These are phyloP conservation scores for Citrus maxima DNA, from an alignment of 345 rosid species.

Conservation along the genomic window DNA sequence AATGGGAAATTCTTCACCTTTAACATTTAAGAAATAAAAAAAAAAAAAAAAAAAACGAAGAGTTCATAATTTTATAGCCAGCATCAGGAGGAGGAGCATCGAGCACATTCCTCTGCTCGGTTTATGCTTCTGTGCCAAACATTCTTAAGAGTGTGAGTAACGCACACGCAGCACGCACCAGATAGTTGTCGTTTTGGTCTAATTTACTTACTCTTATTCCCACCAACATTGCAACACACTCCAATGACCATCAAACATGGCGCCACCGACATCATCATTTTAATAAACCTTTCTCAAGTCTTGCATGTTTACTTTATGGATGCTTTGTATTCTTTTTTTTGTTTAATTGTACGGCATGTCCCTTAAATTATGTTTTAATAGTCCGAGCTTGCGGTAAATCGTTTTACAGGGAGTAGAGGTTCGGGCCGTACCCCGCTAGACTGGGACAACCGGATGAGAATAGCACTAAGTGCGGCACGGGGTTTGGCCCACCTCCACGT, in stretches of 20 bases:
- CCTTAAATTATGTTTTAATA: background rate
- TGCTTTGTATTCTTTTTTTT: background rate
- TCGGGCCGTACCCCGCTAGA: conserved; percentile 88
- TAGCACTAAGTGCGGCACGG: conserved; percentile 68
- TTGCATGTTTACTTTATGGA: background rate
- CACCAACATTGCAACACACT: conserved; percentile 2
- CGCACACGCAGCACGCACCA: conserved; percentile 9
- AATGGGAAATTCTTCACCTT: background rate
- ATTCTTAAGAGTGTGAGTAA: conserved; percentile 34
- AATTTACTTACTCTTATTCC: conserved; percentile 11
- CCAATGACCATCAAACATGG: conserved; percentile 9
- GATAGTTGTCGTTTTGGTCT: background rate
- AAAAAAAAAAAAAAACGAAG: background rate
- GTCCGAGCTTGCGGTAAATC: conserved; percentile 3
- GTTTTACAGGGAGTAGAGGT: conserved; percentile 74
- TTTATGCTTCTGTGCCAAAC: conserved; percentile 18
- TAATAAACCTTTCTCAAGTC: background rate
- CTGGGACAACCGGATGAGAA: conserved; percentile 86
- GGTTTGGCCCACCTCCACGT: conserved; percentile 78
- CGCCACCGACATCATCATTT: conserved; percentile 31
- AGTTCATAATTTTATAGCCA: conserved; percentile 2
- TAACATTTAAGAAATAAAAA: background rate
- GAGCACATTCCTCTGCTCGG: background rate
- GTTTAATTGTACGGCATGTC: background rate
- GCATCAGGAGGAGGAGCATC: background rate